A percentile compares a stretch with the other conserved stretches of the same genome.
These are phyloP conservation scores for Cicer yamashitae DNA, from an alignment of 306 rosid species.

Conservation along the genomic window DNA sequence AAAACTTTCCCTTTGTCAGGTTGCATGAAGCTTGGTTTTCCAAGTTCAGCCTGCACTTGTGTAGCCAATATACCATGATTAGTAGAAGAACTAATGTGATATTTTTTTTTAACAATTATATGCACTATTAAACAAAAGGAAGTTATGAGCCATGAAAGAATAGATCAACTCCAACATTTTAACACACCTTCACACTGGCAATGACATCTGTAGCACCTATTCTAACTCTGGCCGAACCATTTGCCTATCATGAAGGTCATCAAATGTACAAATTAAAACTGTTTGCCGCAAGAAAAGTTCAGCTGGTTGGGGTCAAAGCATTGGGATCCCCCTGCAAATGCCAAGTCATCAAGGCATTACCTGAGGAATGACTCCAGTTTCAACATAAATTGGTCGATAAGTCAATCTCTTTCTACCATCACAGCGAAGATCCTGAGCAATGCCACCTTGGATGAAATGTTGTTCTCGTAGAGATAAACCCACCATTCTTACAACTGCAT, in stretches of 20 bases:
- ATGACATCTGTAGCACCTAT: slow-evolving; percentile 85
- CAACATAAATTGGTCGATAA: slow-evolving; percentile 68
- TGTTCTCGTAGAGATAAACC: slow-evolving; percentile 77
- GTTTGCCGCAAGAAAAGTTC: neutral
- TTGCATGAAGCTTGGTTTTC: slow-evolving; percentile 71
- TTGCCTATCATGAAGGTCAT: slow-evolving; percentile 60
- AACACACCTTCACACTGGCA: slow-evolving; percentile 84
- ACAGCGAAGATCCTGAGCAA: slow-evolving; percentile 85
- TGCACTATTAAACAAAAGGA: slow-evolving; percentile 15
- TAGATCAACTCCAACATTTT: slow-evolving; percentile 27
- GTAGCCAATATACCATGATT: slow-evolving; percentile 35
- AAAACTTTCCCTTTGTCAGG: slow-evolving; percentile 81
- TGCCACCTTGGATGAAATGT: slow-evolving; percentile 78
- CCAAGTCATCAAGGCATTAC: slow-evolving; percentile 43
- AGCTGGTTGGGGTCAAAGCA: neutral
- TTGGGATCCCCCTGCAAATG: slow-evolving; percentile 10
- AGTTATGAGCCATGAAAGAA: neutral
- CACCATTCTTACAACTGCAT: slow-evolving; percentile 56
- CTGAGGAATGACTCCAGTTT: slow-evolving; percentile 87
- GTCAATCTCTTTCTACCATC: slow-evolving; percentile 87
- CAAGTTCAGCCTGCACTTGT: slow-evolving; percentile 87
- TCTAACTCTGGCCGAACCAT: slow-evolving; percentile 86
- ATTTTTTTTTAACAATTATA: neutral
- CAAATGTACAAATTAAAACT: slow-evolving; percentile 25
- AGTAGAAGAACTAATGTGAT: slow-evolving; percentile 20